Evolutionary conservation across 176 grass and related monocot species (phyloP), one percentile per base, ranked within the genome.

Genomic region (Carex kokanica): DNA sequence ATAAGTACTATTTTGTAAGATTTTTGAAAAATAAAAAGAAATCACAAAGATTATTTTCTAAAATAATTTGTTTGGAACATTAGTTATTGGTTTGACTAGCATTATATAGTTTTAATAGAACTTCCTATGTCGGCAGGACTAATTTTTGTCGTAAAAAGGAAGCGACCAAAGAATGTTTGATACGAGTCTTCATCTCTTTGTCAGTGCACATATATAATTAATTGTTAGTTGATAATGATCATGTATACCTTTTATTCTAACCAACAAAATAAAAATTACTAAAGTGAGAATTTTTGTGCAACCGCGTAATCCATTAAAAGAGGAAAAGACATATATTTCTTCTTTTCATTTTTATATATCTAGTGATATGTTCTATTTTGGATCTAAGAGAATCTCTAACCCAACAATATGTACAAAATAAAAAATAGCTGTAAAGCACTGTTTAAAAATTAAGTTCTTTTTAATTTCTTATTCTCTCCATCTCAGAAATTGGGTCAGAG

Each of bases 81-180:
- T 27, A 13, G n/a, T 49, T 4, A 73, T 73, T 74, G 69, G 18
- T 74, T 74, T 74, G 69, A 74, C 43, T 74, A 47, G n/a, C 8
- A 73, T 73, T 12, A 40, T 17, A 70, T 27, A 43, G 41, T 73
- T 5, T 11, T 24, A 49, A 49, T 24, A 21, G 3, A 4, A 49
- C 10, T 73, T 45, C 49, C 18, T 15, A 74, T 25, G 69, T 74
- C 69, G 69, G 69, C 41, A 23, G 14, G 11, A 51, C 69, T 13
- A 24, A 51, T 43, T 74, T 74, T 47, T 51, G 9, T 74, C n/a
- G 9, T 49, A 24, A 3, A 3, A 43, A 71, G 17, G 27, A 32
- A 32, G 25, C 65, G 14, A 40, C 65, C 41, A 69, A 67, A n/a
- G 34, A 69, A 69, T 69, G 65, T 74, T 73, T 51, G 3, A 74